Evolutionary conservation across 345 rosid genomes (phyloP).

Genomic region (Eucalyptus microcorys): DNA sequence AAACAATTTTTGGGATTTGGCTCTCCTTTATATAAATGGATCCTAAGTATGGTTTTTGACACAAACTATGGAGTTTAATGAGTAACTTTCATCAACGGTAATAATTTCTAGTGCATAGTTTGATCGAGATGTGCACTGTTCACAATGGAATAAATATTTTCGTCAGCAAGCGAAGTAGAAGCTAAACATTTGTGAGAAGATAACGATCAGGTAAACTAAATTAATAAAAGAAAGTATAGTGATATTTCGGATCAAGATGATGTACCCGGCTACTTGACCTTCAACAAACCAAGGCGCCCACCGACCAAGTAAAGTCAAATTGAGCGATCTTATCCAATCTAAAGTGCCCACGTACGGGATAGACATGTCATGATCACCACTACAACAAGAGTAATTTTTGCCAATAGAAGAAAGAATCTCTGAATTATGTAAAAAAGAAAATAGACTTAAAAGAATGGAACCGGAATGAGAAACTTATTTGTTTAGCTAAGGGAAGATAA

Average conservation of each 20-base stretch:
- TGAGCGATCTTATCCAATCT: constrained; percentile 11
- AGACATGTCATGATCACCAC: constrained; percentile 12
- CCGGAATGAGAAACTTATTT: background rate
- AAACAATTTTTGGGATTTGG: no score
- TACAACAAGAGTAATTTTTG: background rate
- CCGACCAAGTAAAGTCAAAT: background rate
- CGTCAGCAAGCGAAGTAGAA: background rate
- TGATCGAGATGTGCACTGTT: background rate
- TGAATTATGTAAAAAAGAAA: background rate
- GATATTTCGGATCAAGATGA: background rate
- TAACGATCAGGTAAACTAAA: background rate
- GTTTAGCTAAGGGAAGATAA: background rate
- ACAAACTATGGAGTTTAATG: background rate
- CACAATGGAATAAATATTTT: background rate
- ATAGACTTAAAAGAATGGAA: background rate
- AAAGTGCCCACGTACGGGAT: constrained; percentile 7
- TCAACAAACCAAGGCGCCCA: constrained; percentile 13
- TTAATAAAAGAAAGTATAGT: background rate
- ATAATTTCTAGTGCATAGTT: background rate
- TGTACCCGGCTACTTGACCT: constrained; percentile 11
- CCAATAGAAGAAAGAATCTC: background rate
- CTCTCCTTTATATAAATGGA: no score
- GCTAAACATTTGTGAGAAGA: background rate
- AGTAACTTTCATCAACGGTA: background rate
- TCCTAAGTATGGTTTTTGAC: background rate